Evolutionary conservation across 345 rosid species (phyloP).

Genomic region (Linum usitatissimum): DNA sequence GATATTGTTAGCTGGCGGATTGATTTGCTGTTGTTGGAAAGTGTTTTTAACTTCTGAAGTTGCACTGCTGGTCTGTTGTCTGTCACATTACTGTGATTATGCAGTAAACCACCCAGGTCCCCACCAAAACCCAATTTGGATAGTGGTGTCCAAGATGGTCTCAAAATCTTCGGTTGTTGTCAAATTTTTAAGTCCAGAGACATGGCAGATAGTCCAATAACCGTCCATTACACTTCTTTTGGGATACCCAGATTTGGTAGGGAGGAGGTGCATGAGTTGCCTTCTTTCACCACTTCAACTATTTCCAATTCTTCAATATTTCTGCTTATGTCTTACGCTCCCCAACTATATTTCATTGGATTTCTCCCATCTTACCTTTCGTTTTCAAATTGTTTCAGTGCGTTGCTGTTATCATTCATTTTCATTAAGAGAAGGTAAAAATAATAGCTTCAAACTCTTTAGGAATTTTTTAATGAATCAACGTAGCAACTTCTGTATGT

Average conservation of each 20-base stretch:
- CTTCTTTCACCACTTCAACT: not conserved
- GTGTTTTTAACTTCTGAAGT: slow-evolving; percentile 39
- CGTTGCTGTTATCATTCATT: too few relatives aligned
- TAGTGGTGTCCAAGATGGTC: slow-evolving; percentile 20
- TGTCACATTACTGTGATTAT: slow-evolving; percentile 28
- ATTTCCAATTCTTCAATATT: not conserved
- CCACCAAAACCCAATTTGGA: slow-evolving; percentile 14
- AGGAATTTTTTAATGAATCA: not conserved
- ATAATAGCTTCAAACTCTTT: too few relatives aligned
- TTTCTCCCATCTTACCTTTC: too few relatives aligned
- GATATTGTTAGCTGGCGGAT: slow-evolving; percentile 67
- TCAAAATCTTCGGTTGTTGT: slow-evolving; percentile 8
- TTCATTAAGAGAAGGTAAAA: not conserved
- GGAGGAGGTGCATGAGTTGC: not conserved
- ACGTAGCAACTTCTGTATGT: not conserved
- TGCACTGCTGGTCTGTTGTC: slow-evolving; percentile 30
- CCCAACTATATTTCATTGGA: not conserved
- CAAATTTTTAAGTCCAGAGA: slow-evolving; percentile 11
- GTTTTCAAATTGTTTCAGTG: too few relatives aligned
- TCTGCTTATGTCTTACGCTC: not conserved
- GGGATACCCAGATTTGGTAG: slow-evolving; percentile 10
- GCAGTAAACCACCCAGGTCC: too few relatives aligned
- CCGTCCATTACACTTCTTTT: slow-evolving; percentile 5
- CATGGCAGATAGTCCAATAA: slow-evolving; percentile 8
- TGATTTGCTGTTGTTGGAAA: slow-evolving; percentile 69